These are phyloP conservation scores for Diplosphaera chodatii DNA, from an alignment of 139 green algal genomes.

Conservation along the genomic window DNA sequence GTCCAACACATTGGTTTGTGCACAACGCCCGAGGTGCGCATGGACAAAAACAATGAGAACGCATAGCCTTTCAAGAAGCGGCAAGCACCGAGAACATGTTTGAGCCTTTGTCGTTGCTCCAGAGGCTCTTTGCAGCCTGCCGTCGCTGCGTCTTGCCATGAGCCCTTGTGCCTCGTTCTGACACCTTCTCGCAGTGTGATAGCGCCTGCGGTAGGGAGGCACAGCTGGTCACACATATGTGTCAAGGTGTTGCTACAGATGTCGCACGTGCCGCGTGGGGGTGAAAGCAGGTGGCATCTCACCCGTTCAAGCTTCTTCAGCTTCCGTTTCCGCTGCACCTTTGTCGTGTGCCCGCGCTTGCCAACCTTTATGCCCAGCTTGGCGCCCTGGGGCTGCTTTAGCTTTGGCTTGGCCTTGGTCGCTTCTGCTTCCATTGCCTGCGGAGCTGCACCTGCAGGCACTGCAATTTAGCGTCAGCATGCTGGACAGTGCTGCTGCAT, in stretches of 20 bases:
- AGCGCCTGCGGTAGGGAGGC: slow-evolving; percentile 2
- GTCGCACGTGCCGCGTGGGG: too few species aligned
- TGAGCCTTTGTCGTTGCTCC: slow-evolving; percentile 5
- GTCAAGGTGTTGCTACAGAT: too few species aligned
- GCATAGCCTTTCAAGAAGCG: too few species aligned
- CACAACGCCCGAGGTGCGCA: too few species aligned
- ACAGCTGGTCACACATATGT: too few species aligned
- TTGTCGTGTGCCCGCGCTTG: neutral
- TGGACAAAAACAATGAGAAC: too few species aligned
- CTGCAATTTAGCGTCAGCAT: too few species aligned
- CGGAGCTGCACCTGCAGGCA: neutral
- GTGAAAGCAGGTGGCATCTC: too few species aligned
- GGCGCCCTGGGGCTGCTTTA: neutral
- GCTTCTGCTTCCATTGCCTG: neutral
- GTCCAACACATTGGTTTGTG: too few species aligned
- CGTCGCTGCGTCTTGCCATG: neutral
- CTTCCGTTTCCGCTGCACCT: neutral
- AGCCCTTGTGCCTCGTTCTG: slow-evolving; percentile 12
- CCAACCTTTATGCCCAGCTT: neutral
- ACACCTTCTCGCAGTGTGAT: slow-evolving; percentile 6
- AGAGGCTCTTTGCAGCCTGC: slow-evolving; percentile 21
- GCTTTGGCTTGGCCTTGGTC: neutral
- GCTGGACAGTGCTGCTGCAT: too few species aligned
- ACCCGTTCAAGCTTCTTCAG: neutral
- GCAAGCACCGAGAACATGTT: neutral